Evolutionary conservation across 148 eudicot species (phyloP).

Genomic region (Heliamphora exappendiculata): DNA sequence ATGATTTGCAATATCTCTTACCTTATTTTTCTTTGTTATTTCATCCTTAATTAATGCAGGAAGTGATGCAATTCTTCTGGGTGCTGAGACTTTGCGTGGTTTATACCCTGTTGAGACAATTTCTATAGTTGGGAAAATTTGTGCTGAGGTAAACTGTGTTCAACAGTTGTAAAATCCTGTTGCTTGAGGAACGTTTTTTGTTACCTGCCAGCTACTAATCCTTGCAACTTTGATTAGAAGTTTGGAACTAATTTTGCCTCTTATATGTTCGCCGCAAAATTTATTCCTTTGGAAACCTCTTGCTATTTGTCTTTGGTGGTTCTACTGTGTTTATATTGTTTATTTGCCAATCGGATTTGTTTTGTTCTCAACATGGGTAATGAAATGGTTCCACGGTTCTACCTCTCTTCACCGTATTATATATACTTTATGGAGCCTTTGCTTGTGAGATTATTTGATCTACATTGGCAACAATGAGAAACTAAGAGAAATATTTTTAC

Average conservation of each 20-base stretch:
- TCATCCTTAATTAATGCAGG: conserved; percentile 36
- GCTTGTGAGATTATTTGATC: neutral
- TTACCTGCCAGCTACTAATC: neutral
- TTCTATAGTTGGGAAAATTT: conserved; percentile 69
- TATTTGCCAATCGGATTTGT: neutral
- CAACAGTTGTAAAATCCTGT: neutral
- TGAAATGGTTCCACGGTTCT: neutral
- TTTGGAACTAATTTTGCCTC: neutral
- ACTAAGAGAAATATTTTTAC: neutral
- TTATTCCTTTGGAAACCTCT: neutral
- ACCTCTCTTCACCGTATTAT: neutral
- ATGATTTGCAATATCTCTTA: neutral
- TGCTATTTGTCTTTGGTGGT: neutral
- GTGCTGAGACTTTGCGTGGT: conserved; percentile 89
- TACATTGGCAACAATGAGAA: neutral
- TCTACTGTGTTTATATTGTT: neutral
- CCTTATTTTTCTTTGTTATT: conserved; percentile 1
- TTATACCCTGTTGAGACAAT: conserved; percentile 75
- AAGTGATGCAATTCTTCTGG: conserved; percentile 86
- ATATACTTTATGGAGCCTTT: neutral
- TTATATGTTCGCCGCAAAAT: neutral
- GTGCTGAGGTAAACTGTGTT: conserved; percentile 58
- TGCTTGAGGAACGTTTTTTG: neutral
- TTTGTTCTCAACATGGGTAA: neutral
- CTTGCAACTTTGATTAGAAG: neutral